Evolutionary conservation across 2,329 filamentous ascomycete species (phyloP).

Genomic region (Clonostachys chloroleuca): DNA sequence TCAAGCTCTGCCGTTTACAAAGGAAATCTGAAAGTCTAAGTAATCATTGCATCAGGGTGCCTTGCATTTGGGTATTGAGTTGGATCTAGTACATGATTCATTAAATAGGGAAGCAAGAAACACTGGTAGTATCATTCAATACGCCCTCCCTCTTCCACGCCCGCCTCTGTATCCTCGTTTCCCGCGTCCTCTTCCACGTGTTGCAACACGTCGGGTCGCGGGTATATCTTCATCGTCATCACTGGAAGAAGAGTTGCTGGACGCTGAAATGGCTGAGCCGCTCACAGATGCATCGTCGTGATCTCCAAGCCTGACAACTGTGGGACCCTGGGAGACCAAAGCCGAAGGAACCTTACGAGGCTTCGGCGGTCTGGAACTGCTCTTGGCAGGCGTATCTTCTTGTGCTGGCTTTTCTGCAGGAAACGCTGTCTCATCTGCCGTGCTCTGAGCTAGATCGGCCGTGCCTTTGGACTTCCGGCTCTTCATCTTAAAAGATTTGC

Average conservation of each 20-base stretch:
- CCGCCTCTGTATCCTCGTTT: constrained; percentile 7
- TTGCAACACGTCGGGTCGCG: background rate
- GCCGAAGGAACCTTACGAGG: background rate
- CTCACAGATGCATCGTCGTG: background rate
- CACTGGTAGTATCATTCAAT: too few species aligned
- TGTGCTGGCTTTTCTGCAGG: background rate
- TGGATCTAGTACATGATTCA: too few species aligned
- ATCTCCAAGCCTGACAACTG: constrained; percentile 3
- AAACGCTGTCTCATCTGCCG: background rate
- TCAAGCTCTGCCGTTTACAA: too few species aligned
- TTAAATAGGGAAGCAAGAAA: too few species aligned
- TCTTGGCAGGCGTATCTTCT: background rate
- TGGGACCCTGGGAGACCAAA: constrained; percentile 1
- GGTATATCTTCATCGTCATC: constrained; percentile 5
- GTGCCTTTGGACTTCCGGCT: constrained; percentile 17
- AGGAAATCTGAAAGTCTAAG: too few species aligned
- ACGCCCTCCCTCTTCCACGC: constrained; percentile 12
- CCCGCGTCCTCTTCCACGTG: constrained; percentile 5
- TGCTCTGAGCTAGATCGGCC: too few species aligned
- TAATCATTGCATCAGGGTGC: too few species aligned
- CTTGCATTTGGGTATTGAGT: too few species aligned
- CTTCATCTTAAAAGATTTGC: constrained; percentile 49
- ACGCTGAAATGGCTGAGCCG: background rate
- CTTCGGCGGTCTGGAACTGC: too few species aligned
- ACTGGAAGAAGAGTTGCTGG: background rate